Percentiles rank a stretch among this genome's conserved stretches.
These are phyloP conservation scores for Aspergillus costaricaensis DNA, from an alignment of 2,329 filamentous ascomycete genomes.

Conservation along the genomic window DNA sequence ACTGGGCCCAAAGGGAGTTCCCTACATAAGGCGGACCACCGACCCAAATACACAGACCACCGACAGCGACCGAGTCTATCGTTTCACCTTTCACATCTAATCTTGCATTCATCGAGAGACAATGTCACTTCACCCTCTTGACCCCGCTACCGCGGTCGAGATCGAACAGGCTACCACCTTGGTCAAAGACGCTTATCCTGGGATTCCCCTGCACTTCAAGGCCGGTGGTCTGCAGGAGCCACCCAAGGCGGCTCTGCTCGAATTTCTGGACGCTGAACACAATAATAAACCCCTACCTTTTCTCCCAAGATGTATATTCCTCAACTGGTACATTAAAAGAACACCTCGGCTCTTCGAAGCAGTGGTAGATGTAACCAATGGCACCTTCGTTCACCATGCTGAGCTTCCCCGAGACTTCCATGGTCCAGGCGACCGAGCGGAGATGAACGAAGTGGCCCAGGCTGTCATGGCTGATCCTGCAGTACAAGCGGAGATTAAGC, in stretches of 20 bases:
- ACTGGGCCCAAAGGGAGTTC: not conserved
- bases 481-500: not conserved
- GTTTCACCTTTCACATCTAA: not conserved
- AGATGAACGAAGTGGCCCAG: not conserved
- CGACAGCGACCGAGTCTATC: not conserved
- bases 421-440: not conserved
- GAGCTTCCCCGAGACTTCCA: not conserved
- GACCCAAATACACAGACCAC: not conserved
- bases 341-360: not conserved
- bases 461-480: not conserved
- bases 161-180: not conserved
- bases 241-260: not conserved
- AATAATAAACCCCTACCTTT: not conserved
- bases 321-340: not conserved
- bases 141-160: not conserved
- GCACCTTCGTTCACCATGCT: not conserved
- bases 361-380: not conserved
- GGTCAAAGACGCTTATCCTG: not conserved
- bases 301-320: not conserved
- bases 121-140: not conserved
- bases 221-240: not conserved
- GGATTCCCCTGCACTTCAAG: not conserved
- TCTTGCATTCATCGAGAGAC: not conserved
- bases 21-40: not conserved
- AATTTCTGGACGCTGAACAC: not conserved